These are phyloP conservation scores for Mimosa pudica DNA, from an alignment of 306 rosid species.

Conservation along the genomic window DNA sequence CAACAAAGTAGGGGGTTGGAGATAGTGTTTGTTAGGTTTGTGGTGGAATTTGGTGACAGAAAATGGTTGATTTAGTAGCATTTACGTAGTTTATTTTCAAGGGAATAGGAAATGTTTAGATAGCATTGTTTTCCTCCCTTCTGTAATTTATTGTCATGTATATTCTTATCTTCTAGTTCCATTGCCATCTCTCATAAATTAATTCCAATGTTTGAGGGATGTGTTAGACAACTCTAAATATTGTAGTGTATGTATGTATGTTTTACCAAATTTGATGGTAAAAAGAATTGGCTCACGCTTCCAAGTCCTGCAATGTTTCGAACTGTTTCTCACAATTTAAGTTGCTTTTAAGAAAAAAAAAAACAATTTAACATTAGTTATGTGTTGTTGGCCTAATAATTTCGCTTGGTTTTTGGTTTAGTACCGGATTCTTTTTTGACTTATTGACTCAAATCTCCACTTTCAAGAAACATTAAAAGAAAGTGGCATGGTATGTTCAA, in stretches of 20 bases:
- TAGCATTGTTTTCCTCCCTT: slow-evolving; percentile 36
- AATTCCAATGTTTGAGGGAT: not conserved
- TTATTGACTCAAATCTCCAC: not conserved
- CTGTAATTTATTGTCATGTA: slow-evolving; percentile 43
- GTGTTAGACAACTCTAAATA: not conserved
- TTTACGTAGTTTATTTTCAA: slow-evolving; percentile 42
- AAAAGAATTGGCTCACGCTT: not conserved
- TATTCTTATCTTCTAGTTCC: slow-evolving; percentile 30
- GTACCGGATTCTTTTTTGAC: not conserved
- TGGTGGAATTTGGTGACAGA: slow-evolving; percentile 48
- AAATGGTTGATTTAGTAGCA: slow-evolving; percentile 48
- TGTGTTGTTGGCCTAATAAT: not conserved
- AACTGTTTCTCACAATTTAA: too few species aligned
- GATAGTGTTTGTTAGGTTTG: slow-evolving; percentile 52
- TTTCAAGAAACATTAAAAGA: too few species aligned
- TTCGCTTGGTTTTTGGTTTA: not conserved
- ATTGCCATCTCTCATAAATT: not conserved
- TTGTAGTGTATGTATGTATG: not conserved
- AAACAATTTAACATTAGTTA: too few species aligned
- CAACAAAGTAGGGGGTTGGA: slow-evolving; percentile 59
- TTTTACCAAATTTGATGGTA: not conserved
- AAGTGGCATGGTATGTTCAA: too few species aligned
- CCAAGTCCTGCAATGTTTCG: not conserved
- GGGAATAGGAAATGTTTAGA: slow-evolving; percentile 37
- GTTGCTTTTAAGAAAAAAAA: too few species aligned